These are phyloP conservation scores for Mycosphaerelloides madeirae DNA, from an alignment of 2,329 filamentous ascomycete genomes.

Conservation along the genomic window DNA sequence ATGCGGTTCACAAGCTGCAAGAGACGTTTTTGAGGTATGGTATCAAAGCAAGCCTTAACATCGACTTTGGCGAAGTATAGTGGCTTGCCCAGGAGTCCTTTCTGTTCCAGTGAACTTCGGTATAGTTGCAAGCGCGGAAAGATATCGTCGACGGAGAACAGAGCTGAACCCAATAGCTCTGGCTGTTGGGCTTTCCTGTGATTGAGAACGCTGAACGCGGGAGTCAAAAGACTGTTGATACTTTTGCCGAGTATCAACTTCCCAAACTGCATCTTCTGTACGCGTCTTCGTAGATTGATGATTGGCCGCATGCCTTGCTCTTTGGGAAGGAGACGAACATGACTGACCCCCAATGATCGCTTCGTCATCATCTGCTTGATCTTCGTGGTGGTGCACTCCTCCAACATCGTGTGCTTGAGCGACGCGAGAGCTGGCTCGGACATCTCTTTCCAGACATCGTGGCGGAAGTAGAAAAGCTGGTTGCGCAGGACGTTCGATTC, in stretches of 20 bases:
- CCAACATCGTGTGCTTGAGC: slow-evolving; percentile 70
- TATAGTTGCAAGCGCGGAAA: slow-evolving; percentile 69
- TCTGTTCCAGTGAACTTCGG: slow-evolving; percentile 46
- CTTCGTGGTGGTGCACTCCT: slow-evolving; percentile 61
- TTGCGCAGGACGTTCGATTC: slow-evolving; percentile 79
- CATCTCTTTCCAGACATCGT: slow-evolving; percentile 80
- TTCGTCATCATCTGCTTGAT: slow-evolving; percentile 56
- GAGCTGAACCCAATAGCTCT: slow-evolving; percentile 64
- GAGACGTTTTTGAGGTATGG: slow-evolving; percentile 76
- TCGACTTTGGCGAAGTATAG: slow-evolving; percentile 92
- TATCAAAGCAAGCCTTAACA: slow-evolving; percentile 89
- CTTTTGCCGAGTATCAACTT: slow-evolving; percentile 56
- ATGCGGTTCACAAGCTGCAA: slow-evolving; percentile 59
- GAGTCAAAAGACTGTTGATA: slow-evolving; percentile 66
- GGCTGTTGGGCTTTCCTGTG: slow-evolving; percentile 61
- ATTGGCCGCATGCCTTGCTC: slow-evolving; percentile 71
- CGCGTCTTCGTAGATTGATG: slow-evolving; percentile 72
- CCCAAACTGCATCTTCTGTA: slow-evolving; percentile 49
- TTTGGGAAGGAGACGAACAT: slow-evolving; percentile 80
- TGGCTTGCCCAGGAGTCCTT: slow-evolving; percentile 33
- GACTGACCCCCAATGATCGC: slow-evolving; percentile 68
- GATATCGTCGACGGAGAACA: slow-evolving; percentile 79
- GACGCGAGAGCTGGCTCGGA: slow-evolving; percentile 65
- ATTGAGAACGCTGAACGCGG: slow-evolving; percentile 71
- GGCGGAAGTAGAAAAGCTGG: slow-evolving; percentile 85